Conservation (phyloP, 2,329 filamentous ascomycete species). For the Annulohypoxylon truncatum region DNA sequence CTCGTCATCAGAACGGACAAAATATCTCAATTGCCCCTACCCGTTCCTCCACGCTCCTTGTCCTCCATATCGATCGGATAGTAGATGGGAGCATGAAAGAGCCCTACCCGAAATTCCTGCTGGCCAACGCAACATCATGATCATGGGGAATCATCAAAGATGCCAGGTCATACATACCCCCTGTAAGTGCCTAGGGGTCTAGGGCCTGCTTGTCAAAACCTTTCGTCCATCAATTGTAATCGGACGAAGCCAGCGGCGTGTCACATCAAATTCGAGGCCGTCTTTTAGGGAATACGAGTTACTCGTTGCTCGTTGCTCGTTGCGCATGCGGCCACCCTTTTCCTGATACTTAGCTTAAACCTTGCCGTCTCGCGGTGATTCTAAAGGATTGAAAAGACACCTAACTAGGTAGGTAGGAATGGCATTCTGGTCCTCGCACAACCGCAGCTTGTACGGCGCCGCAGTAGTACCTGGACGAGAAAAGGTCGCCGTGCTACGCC, state of each 20-base stretch:
- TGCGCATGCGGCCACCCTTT: constrained; percentile 14
- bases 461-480: neutral
- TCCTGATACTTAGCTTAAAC: constrained; percentile 24
- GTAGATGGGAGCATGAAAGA: neutral
- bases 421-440: constrained; percentile 21
- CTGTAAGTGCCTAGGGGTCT: neutral
- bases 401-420: neutral
- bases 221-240: constrained; percentile 15
- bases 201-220: neutral
- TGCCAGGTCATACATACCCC: neutral
- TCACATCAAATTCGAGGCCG: constrained; percentile 7
- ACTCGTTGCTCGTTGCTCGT: constrained; percentile 8
- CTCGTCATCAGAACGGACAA: constrained; percentile 7
- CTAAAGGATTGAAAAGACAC: constrained; percentile 6
- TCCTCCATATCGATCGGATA: constrained; percentile 5
- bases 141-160: neutral
- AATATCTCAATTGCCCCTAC: constrained; percentile 4
- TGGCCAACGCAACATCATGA: neutral
- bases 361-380: constrained; percentile 4
- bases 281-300: constrained; percentile 13
- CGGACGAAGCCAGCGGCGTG: constrained; percentile 16
- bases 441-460: constrained; percentile 12
- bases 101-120: neutral
- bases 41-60: neutral
- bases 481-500: neutral